A percentile compares a stretch with the other conserved stretches of the same genome.
phyloP scores from a whole-genome alignment of 768 basidiomycete species.

The Psilocybe sp. region DNA sequence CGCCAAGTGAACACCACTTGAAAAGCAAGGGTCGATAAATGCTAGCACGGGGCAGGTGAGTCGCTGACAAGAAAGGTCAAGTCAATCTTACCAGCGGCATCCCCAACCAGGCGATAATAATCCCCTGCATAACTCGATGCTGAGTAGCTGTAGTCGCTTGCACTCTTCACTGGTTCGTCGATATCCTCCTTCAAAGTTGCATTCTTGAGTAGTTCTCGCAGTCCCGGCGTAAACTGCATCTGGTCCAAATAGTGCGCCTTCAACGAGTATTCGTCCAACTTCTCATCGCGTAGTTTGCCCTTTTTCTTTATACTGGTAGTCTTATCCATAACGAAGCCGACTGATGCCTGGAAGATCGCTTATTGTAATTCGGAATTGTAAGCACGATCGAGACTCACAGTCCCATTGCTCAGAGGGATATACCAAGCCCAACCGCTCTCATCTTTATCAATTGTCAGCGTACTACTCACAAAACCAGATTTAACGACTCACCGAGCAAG shows the following conservation, averaged over 20 bases:
- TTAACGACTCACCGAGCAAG: constrained; percentile 3
- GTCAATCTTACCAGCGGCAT: constrained; percentile 24
- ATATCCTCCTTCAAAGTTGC: constrained; percentile 21
- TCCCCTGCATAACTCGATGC: constrained; percentile 29
- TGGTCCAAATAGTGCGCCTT: constrained; percentile 25
- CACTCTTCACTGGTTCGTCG: constrained; percentile 18
- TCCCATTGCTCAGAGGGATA: constrained; percentile 8
- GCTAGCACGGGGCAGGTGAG: constrained; percentile 29
- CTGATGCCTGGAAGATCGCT: constrained; percentile 34
- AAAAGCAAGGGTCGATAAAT: constrained; percentile 66
- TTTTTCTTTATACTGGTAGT: constrained; percentile 27
- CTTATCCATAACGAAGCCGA: constrained; percentile 51
- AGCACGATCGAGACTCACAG: neutral
- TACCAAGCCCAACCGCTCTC: constrained; percentile 11
- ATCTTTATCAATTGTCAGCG: neutral
- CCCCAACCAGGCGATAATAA: constrained; percentile 30
- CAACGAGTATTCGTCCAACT: constrained; percentile 17
- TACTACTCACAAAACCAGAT: neutral
- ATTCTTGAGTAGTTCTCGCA: constrained; percentile 22
- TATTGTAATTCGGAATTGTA: neutral
- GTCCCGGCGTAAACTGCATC: constrained; percentile 22
- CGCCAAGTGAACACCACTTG: constrained; percentile 44
- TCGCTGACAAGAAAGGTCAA: too few relatives aligned
- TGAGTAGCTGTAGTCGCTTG: constrained; percentile 34
- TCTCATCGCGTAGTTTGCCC: constrained; percentile 10